Evolutionary conservation across 202 grass and related monocot species (phyloP), one percentile per base, ranked within the genome.

Genomic region (Bolboschoenoplectus hybrid): DNA sequence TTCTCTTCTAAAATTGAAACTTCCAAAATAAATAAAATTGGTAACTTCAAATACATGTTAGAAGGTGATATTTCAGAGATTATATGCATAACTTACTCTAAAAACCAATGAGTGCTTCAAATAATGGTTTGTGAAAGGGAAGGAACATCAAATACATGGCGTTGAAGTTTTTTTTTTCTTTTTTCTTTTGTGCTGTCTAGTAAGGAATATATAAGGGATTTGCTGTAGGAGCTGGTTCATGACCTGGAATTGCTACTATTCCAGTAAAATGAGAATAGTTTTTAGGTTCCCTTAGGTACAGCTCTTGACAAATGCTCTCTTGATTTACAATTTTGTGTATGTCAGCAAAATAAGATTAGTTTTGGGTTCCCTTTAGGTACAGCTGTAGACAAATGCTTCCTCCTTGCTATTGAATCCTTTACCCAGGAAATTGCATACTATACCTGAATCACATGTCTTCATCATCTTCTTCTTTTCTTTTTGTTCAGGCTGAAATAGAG

Each of bases 401-500:
- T 80, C 16, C 46, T 78, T 77, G 50, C 49, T 55, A 55, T 38
- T 77, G 26, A 77, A 36, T 80, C 6, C 20, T 65, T 51, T 39
- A 32, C 16, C 9, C 10, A 36, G 26, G 43, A 43, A 38, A 56
- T 45, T 70, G 63, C 60, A 86, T 86, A 46, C 26, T 11, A 17
- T 55, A 17, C 26, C 43, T 34, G 32, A 26, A 13, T 73, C 39
- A 60, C 1, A 26, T 26, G 26, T 26, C 26, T 26, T 26, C 26
- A 26, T 26, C 26, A 39, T 71, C 57, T 41, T 67, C 50, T 82
- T 20, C 16, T 69, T 20, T 41, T 72, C 52, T 17, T 71, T 43
- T 85, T 73, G 87, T 85, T 76, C 82, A 99, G 97, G 93, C 92
- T 86, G 97, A 99, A 89, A 92, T 98, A 83, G 97, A 98, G 44